A percentile compares a stretch with the other conserved stretches of the same genome.
phyloP scores from a whole-genome alignment of 2,329 filamentous ascomycete species.

The Epichloe elymi region DNA sequence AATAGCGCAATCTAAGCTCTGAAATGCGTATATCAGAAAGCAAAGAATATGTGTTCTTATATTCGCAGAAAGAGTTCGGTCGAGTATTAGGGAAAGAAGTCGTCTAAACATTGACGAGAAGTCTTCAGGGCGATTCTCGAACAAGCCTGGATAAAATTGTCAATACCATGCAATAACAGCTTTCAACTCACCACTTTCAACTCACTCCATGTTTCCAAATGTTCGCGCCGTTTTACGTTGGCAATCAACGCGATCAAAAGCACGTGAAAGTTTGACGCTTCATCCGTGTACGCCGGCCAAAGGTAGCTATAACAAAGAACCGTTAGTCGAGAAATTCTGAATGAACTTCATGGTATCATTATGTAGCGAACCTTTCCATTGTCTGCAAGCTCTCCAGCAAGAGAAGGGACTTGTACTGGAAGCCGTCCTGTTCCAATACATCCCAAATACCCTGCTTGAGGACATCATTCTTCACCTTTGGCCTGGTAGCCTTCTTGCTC shows the following conservation, averaged over 20 bases:
- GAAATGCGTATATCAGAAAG: slow-evolving; percentile 85
- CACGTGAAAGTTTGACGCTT: slow-evolving; percentile 84
- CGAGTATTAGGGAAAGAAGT: slow-evolving; percentile 73
- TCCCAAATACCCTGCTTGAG: slow-evolving; percentile 86
- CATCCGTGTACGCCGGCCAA: slow-evolving; percentile 84
- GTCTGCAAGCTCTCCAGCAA: slow-evolving; percentile 83
- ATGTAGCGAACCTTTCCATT: slow-evolving; percentile 53
- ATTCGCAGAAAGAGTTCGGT: slow-evolving; percentile 48
- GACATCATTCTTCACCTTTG: slow-evolving; percentile 70
- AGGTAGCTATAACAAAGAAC: slow-evolving; percentile 50
- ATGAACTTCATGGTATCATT: not conserved
- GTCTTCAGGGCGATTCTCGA: slow-evolving; percentile 61
- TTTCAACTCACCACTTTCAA: not conserved
- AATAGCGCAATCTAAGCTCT: slow-evolving; percentile 77
- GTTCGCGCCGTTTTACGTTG: slow-evolving; percentile 79
- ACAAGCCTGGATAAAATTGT: slow-evolving; percentile 42
- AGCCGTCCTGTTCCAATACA: slow-evolving; percentile 66
- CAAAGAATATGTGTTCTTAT: slow-evolving; percentile 74
- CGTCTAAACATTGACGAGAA: slow-evolving; percentile 87
- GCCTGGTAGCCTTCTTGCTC: slow-evolving; percentile 45
- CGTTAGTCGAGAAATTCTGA: not conserved
- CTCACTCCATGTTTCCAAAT: slow-evolving; percentile 75
- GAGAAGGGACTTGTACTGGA: slow-evolving; percentile 63
- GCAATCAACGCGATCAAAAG: slow-evolving; percentile 74
- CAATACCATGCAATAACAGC: slow-evolving; percentile 6